phyloP scores from a whole-genome alignment of 2,329 filamentous ascomycete genomes.

The Zasmidium cellare region DNA sequence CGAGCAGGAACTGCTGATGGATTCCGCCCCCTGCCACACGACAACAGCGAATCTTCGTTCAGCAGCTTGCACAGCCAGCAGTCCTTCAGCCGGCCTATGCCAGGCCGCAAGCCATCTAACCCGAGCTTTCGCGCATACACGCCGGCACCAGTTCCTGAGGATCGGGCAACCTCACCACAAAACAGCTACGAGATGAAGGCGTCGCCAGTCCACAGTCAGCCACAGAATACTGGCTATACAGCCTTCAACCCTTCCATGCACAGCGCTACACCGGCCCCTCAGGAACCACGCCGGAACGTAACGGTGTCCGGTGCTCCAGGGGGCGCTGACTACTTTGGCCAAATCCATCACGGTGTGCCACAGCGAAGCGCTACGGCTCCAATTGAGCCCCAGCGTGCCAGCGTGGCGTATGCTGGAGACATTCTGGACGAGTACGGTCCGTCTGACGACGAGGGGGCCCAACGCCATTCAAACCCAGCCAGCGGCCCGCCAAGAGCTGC shows the following conservation, averaged over 20 bases:
- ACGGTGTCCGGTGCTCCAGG: conserved; percentile 18
- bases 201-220: conserved; percentile 12
- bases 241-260: conserved; percentile 33
- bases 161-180: conserved; percentile 12
- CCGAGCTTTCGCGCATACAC: conserved; percentile 19
- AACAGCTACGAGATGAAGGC: conserved; percentile 36
- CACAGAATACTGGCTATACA: conserved; percentile 24
- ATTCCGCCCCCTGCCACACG: conserved; percentile 20
- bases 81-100: conserved; percentile 18
- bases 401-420: neutral
- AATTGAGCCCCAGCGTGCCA: conserved; percentile 7
- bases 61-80: conserved; percentile 29
- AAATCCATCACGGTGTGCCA: conserved; percentile 11
- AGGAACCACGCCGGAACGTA: conserved; percentile 19
- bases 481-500: neutral
- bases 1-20: conserved; percentile 30
- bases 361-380: conserved; percentile 26
- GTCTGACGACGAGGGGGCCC: conserved; percentile 10
- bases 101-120: conserved; percentile 11
- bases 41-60: conserved; percentile 24
- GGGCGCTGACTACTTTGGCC: conserved; percentile 20
- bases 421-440: conserved; percentile 10
- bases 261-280: conserved; percentile 5
- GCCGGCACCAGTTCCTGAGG: conserved; percentile 13
- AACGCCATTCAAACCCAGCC: neutral